A percentile compares a stretch with the other conserved stretches of the same genome.
Evolutionary conservation across 2,329 filamentous ascomycete species (phyloP).

Genomic region (Lecanosticta acicola): DNA sequence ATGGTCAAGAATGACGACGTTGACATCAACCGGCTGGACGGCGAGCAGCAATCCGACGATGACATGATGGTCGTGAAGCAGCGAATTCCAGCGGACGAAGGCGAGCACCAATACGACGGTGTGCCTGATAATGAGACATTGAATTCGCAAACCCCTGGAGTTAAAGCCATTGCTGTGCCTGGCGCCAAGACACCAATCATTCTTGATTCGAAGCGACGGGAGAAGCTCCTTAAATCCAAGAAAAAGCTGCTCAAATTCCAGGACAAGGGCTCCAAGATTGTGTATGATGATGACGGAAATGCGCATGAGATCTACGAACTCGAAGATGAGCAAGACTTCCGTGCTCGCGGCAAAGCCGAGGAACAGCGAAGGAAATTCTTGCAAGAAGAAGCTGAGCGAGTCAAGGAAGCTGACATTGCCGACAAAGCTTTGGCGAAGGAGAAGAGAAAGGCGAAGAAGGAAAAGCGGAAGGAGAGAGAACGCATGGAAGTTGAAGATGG

Average conservation of each 20-base stretch:
- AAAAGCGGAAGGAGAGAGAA: conserved; percentile 66
- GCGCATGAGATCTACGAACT: conserved; percentile 83
- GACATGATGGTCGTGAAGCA: conserved; percentile 89
- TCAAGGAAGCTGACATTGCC: conserved; percentile 67
- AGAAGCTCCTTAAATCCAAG: conserved; percentile 92
- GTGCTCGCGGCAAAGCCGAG: conserved; percentile 66
- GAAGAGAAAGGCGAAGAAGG: conserved; percentile 69
- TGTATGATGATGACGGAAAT: conserved; percentile 89
- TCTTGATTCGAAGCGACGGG: conserved; percentile 89
- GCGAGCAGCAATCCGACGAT: conserved; percentile 45
- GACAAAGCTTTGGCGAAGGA: conserved; percentile 78
- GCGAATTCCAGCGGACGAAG: conserved; percentile 66
- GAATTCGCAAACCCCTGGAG: conserved; percentile 46
- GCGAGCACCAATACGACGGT: conserved; percentile 38
- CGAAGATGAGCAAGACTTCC: conserved; percentile 77
- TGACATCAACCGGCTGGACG: conserved; percentile 31
- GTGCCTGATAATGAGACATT: conserved; percentile 30
- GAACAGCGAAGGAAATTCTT: conserved; percentile 73
- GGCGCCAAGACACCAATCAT: conserved; percentile 65
- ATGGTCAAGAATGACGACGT: conserved; percentile 60
- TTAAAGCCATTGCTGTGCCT: conserved; percentile 58
- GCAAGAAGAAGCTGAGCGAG: conserved; percentile 65
- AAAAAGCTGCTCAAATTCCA: conserved; percentile 91
- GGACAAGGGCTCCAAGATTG: conserved; percentile 74
- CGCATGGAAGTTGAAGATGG: conserved; percentile 41